phyloP scores from a whole-genome alignment of 352 stramenopile genomes.

The Pythium graminicola region DNA sequence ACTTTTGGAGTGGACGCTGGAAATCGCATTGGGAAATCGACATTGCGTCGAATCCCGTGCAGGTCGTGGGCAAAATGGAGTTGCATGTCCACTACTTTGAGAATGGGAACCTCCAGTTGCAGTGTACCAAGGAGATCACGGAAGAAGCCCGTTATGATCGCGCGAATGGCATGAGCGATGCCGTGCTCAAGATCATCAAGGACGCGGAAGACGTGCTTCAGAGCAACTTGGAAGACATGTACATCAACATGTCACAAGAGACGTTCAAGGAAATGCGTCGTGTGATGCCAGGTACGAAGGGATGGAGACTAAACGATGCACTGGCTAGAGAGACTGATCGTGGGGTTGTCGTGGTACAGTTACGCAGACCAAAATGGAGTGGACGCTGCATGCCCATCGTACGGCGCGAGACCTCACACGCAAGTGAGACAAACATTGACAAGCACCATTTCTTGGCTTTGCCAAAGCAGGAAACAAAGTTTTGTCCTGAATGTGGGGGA shows the following conservation, averaged over 20 bases:
- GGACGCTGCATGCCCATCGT: slow-evolving; percentile 76
- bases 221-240: slow-evolving; percentile 90
- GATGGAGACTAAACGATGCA: too few relatives aligned
- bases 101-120: slow-evolving; percentile 93
- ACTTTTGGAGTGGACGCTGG: slow-evolving; percentile 86
- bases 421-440: slow-evolving; percentile 30
- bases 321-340: too few relatives aligned
- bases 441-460: not conserved
- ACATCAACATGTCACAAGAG: slow-evolving; percentile 93
- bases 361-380: slow-evolving; percentile 87
- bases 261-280: slow-evolving; percentile 94
- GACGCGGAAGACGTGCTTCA: slow-evolving; percentile 82
- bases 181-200: slow-evolving; percentile 70
- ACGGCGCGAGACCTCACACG: slow-evolving; percentile 65
- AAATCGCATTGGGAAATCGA: slow-evolving; percentile 78
- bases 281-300: slow-evolving; percentile 80
- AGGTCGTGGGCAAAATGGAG: slow-evolving; percentile 54
- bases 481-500: too few relatives aligned
- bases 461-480: not conserved
- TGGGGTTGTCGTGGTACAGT: slow-evolving; percentile 32
- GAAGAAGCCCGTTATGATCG: slow-evolving; percentile 43
- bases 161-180: slow-evolving; percentile 45
- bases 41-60: slow-evolving; percentile 39
- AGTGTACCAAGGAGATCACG: slow-evolving; percentile 62
- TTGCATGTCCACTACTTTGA: slow-evolving; percentile 95